Evolutionary conservation across 345 rosid genomes (phyloP).

Genomic region (Salix koriyanagi): DNA sequence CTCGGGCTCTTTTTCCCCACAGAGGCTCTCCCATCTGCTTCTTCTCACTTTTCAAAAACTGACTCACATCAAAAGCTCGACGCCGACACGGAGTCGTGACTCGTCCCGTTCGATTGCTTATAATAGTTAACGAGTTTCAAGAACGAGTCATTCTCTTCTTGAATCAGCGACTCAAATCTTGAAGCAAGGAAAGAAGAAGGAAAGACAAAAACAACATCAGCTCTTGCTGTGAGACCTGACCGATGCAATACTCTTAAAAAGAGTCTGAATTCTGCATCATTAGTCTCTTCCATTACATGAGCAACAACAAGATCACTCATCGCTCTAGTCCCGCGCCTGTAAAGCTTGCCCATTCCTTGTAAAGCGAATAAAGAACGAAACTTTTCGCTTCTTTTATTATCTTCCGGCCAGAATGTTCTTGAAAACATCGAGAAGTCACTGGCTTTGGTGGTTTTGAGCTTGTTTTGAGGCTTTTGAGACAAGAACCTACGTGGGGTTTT

Average conservation of each 20-base stretch:
- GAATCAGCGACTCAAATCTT: constrained; percentile 38
- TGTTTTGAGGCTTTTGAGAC: neutral
- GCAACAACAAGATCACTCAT: constrained; percentile 57
- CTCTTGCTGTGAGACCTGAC: constrained; percentile 58
- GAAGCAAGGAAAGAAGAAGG: constrained; percentile 21
- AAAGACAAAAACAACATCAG: constrained; percentile 60
- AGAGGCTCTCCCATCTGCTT: constrained; percentile 50
- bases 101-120: constrained; percentile 23
- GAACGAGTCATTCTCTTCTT: constrained; percentile 70
- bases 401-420: neutral
- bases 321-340: constrained; percentile 51
- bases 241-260: constrained; percentile 60
- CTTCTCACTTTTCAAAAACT: constrained; percentile 32
- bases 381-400: neutral
- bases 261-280: constrained; percentile 48
- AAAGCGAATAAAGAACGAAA: constrained; percentile 34
- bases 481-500: constrained; percentile 21
- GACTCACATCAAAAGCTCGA: constrained; percentile 41
- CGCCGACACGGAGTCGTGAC: constrained; percentile 19
- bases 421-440: constrained; percentile 1
- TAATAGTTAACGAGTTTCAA: constrained; percentile 40
- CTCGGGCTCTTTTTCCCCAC: constrained; percentile 72
- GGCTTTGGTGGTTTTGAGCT: neutral
- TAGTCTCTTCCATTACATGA: constrained; percentile 54
- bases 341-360: constrained; percentile 64